Percentiles rank a stretch among this genome's conserved stretches.
These are phyloP conservation scores for Tetrahymena borealis DNA, from an alignment of 73 alveolate genomes.

Conservation along the genomic window DNA sequence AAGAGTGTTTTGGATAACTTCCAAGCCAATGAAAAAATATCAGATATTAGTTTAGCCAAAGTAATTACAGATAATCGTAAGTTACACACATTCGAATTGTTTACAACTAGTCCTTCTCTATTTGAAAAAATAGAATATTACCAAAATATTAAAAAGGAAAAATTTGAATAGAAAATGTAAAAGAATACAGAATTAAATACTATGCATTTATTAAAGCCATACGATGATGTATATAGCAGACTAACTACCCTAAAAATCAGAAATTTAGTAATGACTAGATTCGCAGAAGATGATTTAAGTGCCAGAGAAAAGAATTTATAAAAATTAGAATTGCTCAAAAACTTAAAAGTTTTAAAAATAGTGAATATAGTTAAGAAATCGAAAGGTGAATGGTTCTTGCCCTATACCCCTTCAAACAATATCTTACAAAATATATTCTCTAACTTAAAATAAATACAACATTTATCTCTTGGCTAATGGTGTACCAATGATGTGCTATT, in stretches of 20 bases:
- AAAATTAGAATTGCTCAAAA: neutral
- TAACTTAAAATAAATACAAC: neutral
- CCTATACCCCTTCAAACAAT: neutral
- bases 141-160: neutral
- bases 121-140: neutral
- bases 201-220: neutral
- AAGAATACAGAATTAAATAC: neutral
- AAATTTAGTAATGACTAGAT: neutral
- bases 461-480: neutral
- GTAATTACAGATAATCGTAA: neutral
- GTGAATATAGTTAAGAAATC: neutral
- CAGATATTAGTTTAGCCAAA: neutral
- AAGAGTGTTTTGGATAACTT: neutral
- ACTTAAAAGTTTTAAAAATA: neutral
- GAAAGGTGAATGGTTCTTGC: neutral
- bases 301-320: neutral
- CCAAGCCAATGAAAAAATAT: neutral
- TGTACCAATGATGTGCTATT: neutral
- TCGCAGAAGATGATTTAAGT: neutral
- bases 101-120: neutral
- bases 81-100: neutral
- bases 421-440: neutral
- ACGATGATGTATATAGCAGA: neutral
- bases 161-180: neutral
- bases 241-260: neutral